These are phyloP conservation scores for Pezicula radicicola DNA, from an alignment of 2,329 filamentous ascomycete species.

Conservation along the genomic window DNA sequence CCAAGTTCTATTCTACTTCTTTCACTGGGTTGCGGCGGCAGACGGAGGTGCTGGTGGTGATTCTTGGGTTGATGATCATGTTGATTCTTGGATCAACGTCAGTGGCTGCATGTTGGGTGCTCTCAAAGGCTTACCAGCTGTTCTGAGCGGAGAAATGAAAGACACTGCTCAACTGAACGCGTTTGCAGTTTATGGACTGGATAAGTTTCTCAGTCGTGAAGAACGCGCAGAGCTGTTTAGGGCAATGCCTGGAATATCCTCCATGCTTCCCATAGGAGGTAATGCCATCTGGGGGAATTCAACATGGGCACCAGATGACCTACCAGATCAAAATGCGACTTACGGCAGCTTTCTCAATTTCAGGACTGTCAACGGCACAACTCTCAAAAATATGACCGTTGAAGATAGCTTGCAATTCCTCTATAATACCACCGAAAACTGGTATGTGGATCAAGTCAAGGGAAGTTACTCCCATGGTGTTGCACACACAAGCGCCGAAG, in stretches of 20 bases:
- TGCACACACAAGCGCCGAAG: conserved; percentile 74
- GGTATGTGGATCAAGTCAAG: conserved; percentile 75
- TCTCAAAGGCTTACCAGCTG: conserved; percentile 83
- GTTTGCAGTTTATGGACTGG: conserved; percentile 93
- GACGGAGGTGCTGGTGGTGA: conserved; percentile 78
- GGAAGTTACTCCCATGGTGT: conserved; percentile 84
- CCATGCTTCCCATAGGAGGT: conserved; percentile 94
- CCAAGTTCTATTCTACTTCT: conserved; percentile 84
- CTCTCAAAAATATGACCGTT: conserved; percentile 76
- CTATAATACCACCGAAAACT: conserved; percentile 73
- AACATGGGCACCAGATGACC: conserved; percentile 85
- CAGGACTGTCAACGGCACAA: conserved; percentile 62
- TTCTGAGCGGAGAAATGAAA: conserved; percentile 96
- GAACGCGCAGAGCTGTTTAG: conserved; percentile 93
- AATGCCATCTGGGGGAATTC: conserved; percentile 92
- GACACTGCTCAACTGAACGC: conserved; percentile 96
- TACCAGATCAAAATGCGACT: conserved; percentile 65
- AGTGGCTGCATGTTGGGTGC: conserved; percentile 97
- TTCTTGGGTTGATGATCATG: conserved; percentile 83
- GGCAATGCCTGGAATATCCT: conserved; percentile 93
- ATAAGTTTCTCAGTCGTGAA: conserved; percentile 88
- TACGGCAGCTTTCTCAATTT: conserved; percentile 88
- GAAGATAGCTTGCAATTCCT: conserved; percentile 75
- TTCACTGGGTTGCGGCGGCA: conserved; percentile 74
- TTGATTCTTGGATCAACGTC: conserved; percentile 98